These are phyloP conservation scores for Colletotrichum melonis DNA, from an alignment of 2,329 filamentous ascomycete species.

Conservation along the genomic window DNA sequence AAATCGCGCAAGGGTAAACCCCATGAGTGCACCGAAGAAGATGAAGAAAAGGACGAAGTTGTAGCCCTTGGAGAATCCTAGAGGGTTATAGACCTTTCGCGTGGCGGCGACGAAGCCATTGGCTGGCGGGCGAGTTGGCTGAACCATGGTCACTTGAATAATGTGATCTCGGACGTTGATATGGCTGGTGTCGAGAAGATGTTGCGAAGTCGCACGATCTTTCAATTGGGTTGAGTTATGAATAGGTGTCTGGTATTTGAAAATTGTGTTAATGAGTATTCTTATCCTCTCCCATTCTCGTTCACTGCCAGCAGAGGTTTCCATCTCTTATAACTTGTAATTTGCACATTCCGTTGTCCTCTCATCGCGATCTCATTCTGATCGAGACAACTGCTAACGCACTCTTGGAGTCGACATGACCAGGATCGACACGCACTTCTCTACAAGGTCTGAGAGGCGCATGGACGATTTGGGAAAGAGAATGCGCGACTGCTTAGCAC, in stretches of 20 bases:
- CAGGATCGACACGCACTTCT: neutral
- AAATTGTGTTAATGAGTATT: neutral
- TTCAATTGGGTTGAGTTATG: neutral
- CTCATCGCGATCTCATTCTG: neutral
- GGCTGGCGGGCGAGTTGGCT: conserved; percentile 22
- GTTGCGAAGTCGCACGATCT: neutral
- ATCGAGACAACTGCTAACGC: neutral
- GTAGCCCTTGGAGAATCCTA: conserved; percentile 68
- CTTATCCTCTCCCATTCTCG: too few relatives aligned
- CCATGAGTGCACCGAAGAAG: conserved; percentile 56
- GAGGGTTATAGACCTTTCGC: conserved; percentile 51
- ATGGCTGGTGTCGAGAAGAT: neutral
- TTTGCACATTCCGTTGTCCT: neutral
- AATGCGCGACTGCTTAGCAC: neutral
- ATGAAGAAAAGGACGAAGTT: conserved; percentile 67
- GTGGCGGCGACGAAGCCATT: conserved; percentile 38
- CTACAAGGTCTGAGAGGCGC: neutral
- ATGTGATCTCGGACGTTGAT: neutral
- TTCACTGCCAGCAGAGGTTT: neutral
- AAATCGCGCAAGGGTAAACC: conserved; percentile 60
- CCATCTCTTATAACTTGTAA: neutral
- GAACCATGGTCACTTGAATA: conserved; percentile 1
- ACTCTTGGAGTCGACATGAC: neutral
- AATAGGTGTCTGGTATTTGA: too few relatives aligned
- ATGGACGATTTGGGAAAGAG: neutral